Evolutionary conservation across 2,329 filamentous ascomycete genomes (phyloP), one percentile per base, ranked within the genome.

Genomic region (Harringtonia aguacate): DNA sequence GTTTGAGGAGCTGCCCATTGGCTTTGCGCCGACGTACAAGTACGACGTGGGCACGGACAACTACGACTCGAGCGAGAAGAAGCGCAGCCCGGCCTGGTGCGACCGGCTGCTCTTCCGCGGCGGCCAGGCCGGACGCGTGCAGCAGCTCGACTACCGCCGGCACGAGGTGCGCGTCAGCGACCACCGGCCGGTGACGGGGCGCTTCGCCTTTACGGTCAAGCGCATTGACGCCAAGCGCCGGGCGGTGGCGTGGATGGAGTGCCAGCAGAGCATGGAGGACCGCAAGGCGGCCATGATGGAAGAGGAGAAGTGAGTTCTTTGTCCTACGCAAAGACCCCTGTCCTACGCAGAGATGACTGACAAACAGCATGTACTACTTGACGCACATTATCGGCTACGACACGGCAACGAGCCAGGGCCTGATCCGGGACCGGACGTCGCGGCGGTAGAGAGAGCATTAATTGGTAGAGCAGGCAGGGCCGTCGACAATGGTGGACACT

Each of bases 1-100:
- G 0, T 97, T 98, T 61, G 80, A 83, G n/a, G 92, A 98, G 63
- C 72, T 83, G 44, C 85, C 84, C 1, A 95, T 98, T 55, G 83
- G 79, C 0, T 98, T 98, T 59, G 82, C 87, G 8, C 92, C 92
- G 1, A 98, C 92, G 0, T 98, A 98, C 70, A 98, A 98, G 61
- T 98, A 98, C 61, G 92, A 98, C 54, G 87, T 97, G 1, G 89
- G 89, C 15, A 94, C 87, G 0, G 90, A 97, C 58, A 84, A 79
- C 8, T 98, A 97, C 61, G 92, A 98, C 59, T 84, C 85, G 1
- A 90, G 85, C 54, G 92, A 98, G 62, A 98, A 98, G 71, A 86
- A 86, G 61, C 78, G 92, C 40, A 84, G 86, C 20, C 92, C 92
- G 0, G 92, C 92, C 1, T 98, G 92, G 92, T 98, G 92, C 60